These are phyloP conservation scores for Metarhizium sp. DNA, from an alignment of 2,329 filamentous ascomycete species.

Conservation along the genomic window DNA sequence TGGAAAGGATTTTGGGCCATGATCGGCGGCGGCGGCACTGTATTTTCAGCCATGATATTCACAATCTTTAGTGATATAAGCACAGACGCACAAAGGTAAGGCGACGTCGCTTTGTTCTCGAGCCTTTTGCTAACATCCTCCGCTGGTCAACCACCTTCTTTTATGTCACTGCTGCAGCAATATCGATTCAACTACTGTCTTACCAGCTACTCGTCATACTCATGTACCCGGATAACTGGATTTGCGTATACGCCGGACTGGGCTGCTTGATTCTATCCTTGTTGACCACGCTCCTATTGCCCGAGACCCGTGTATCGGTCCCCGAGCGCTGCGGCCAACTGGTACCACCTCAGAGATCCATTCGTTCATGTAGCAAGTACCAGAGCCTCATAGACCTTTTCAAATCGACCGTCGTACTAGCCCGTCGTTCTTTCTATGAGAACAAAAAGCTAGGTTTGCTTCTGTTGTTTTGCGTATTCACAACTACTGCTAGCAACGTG, in stretches of 20 bases:
- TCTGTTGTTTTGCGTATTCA: not conserved
- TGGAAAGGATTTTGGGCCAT: no score
- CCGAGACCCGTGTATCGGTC: not conserved
- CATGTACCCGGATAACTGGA: not conserved
- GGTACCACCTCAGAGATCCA: not conserved
- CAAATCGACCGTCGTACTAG: not conserved
- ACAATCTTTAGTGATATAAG: no score
- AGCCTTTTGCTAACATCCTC: no score
- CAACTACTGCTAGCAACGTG: not conserved
- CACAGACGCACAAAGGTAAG: no score
- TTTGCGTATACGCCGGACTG: not conserved
- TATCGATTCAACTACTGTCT: not conserved
- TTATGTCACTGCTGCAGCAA: not conserved
- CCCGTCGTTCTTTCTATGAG: not conserved
- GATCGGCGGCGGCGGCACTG: no score
- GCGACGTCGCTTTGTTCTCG: no score
- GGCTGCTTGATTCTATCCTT: not conserved
- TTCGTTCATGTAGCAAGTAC: not conserved
- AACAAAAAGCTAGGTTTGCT: not conserved
- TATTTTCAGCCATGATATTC: no score
- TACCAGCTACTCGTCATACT: not conserved
- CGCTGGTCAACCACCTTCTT: not conserved
- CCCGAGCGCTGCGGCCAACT: not conserved
- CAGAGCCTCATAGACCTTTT: not conserved
- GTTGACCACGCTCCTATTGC: not conserved